Conservation (phyloP, 257 asterid species). For the Lycium barbarum region DNA sequence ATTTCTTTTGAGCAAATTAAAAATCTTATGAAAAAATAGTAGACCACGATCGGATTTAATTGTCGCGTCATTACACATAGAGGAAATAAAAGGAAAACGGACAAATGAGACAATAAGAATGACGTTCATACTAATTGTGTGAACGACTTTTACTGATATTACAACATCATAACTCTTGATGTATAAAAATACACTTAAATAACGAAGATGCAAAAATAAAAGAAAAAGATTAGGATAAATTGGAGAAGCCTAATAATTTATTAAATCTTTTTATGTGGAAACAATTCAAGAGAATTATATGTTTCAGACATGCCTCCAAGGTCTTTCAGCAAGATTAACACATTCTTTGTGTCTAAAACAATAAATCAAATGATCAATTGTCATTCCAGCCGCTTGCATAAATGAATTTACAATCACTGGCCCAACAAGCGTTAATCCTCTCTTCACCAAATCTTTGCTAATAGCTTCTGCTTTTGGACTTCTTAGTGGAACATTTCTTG, state of each 20-base stretch:
- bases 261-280: not conserved
- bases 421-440: slow-evolving; percentile 86
- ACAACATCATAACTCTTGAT: not conserved
- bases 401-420: slow-evolving; percentile 85
- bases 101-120: not conserved
- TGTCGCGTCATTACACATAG: too few relatives aligned
- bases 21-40: too few relatives aligned
- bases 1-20: too few relatives aligned
- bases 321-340: slow-evolving; percentile 80
- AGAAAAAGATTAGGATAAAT: not conserved
- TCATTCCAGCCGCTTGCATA: slow-evolving; percentile 94
- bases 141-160: too few relatives aligned
- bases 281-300: not conserved
- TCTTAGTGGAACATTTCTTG: slow-evolving; percentile 83
- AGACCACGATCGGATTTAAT: too few relatives aligned
- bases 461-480: slow-evolving; percentile 87
- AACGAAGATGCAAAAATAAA: not conserved
- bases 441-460: slow-evolving; percentile 80
- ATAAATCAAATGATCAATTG: slow-evolving; percentile 78
- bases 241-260: not conserved
- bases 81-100: too few relatives aligned
- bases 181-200: not conserved
- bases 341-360: slow-evolving; percentile 78
- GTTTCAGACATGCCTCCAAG: slow-evolving; percentile 86
- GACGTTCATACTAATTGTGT: too few relatives aligned